These are phyloP conservation scores for Lachnellula hyalina DNA, from an alignment of 2,329 filamentous ascomycete genomes.

Conservation along the genomic window DNA sequence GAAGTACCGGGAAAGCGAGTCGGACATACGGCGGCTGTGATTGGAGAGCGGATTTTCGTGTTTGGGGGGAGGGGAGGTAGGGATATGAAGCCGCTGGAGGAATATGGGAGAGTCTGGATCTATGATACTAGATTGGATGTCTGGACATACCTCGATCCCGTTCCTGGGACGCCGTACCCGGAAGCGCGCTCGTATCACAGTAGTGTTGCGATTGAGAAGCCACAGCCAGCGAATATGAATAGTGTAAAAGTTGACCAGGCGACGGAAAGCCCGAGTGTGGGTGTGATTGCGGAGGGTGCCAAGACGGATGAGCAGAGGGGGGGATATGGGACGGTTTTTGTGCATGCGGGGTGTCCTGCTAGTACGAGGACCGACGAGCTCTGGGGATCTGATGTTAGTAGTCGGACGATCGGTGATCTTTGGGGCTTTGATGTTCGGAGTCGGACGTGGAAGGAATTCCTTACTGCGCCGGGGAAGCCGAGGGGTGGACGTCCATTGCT, in stretches of 20 bases:
- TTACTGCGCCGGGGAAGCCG: constrained; percentile 59
- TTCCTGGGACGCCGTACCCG: constrained; percentile 46
- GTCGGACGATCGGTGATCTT: no score
- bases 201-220: constrained; percentile 51
- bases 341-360: constrained; percentile 69
- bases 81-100: constrained; percentile 66
- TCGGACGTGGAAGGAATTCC: constrained; percentile 61
- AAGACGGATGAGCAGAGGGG: constrained; percentile 55
- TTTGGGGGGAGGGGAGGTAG: constrained; percentile 73
- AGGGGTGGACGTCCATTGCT: constrained; percentile 63
- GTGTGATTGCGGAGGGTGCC: constrained; percentile 51
- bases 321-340: constrained; percentile 62
- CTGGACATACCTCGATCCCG: constrained; percentile 63
- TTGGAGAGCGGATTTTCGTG: constrained; percentile 68
- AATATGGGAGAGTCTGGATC: constrained; percentile 69
- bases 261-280: constrained; percentile 50
- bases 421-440: constrained; percentile 23
- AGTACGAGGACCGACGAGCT: constrained; percentile 61
- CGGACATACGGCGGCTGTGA: constrained; percentile 64
- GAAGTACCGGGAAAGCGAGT: constrained; percentile 62
- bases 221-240: constrained; percentile 30
- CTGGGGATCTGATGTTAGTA: constrained; percentile 68
- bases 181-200: constrained; percentile 67
- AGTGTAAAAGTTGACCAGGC: constrained; percentile 22
- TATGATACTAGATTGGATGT: constrained; percentile 59